Evolutionary conservation across 495 filamentous ascomycete species (phyloP).

Genomic region (Thermochaetoides thermophila): DNA sequence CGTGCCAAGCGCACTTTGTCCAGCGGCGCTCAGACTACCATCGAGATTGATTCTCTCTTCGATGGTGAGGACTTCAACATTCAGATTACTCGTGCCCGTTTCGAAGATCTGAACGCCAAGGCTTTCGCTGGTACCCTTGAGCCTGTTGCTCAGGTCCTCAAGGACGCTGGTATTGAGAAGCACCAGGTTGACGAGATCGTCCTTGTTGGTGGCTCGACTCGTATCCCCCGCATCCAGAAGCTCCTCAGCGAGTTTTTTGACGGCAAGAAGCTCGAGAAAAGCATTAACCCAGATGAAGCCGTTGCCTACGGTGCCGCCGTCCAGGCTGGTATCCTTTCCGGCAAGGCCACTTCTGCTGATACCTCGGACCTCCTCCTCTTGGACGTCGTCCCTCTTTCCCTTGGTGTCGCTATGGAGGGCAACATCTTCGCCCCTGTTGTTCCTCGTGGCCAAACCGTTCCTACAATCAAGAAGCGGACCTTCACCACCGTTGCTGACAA

Average conservation of each 20-base stretch:
- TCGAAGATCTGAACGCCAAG: constrained; percentile 96
- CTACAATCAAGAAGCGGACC: constrained; percentile 85
- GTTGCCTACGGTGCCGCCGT: constrained; percentile 98
- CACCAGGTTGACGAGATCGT: constrained; percentile 92
- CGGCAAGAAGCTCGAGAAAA: constrained; percentile 98
- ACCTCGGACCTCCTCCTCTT: constrained; percentile 91
- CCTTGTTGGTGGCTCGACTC: constrained; percentile 95
- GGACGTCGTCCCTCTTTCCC: constrained; percentile 92
- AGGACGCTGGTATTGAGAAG: constrained; percentile 93
- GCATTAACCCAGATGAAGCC: constrained; percentile 98
- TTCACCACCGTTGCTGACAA: constrained; percentile 97
- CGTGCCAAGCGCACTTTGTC: constrained; percentile 98
- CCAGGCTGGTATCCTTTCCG: constrained; percentile 94
- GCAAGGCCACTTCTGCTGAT: constrained; percentile 89
- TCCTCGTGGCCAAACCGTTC: constrained; percentile 78
- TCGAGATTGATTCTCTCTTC: constrained; percentile 97
- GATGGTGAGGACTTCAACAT: constrained; percentile 98
- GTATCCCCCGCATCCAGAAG: constrained; percentile 98
- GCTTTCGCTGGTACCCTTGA: constrained; percentile 94
- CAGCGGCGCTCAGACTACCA: constrained; percentile 89
- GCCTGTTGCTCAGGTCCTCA: constrained; percentile 95
- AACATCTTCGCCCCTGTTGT: constrained; percentile 99
- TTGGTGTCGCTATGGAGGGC: constrained; percentile 99
- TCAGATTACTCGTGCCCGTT: constrained; percentile 97
- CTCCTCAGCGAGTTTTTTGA: constrained; percentile 97